phyloP scores from a whole-genome alignment of 2,329 filamentous ascomycete genomes.

The Clonostachys chloroleuca region DNA sequence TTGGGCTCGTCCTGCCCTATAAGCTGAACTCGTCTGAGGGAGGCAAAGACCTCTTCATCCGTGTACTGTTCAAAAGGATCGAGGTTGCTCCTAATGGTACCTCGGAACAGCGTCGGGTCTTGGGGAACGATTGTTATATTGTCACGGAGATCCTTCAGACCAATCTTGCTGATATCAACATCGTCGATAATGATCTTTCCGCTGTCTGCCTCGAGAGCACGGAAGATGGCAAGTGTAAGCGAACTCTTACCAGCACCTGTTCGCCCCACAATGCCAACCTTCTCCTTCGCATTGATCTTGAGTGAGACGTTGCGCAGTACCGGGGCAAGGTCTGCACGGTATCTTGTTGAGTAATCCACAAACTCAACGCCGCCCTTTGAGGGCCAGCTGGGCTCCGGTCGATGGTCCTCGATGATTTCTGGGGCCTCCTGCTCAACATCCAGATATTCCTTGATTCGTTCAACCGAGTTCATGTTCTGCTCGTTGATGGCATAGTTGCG shows the following conservation, averaged over 20 bases:
- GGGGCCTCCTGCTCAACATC: slow-evolving; percentile 92
- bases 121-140: slow-evolving; percentile 97
- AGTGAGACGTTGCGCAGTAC: slow-evolving; percentile 83
- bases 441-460: slow-evolving; percentile 95
- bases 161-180: slow-evolving; percentile 85
- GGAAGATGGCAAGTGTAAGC: slow-evolving; percentile 86
- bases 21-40: slow-evolving; percentile 83
- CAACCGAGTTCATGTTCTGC: slow-evolving; percentile 99
- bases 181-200: slow-evolving; percentile 89
- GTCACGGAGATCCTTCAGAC: slow-evolving; percentile 87
- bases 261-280: slow-evolving; percentile 92
- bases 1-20: slow-evolving; percentile 57
- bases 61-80: slow-evolving; percentile 89
- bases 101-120: slow-evolving; percentile 90
- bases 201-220: slow-evolving; percentile 83
- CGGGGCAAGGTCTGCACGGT: slow-evolving; percentile 80
- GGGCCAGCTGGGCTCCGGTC: slow-evolving; percentile 80
- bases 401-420: slow-evolving; percentile 70
- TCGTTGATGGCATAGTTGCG: slow-evolving; percentile 92
- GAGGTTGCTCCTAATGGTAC: slow-evolving; percentile 86
- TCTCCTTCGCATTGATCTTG: slow-evolving; percentile 80
- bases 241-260: slow-evolving; percentile 98
- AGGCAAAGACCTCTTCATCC: slow-evolving; percentile 85
- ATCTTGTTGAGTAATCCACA: slow-evolving; percentile 81
- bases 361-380: slow-evolving; percentile 84